Percentiles rank a stretch among this genome's conserved stretches.
Conservation (phyloP, 73 alveolate species). For the Tetrahymena elliotti region DNA sequence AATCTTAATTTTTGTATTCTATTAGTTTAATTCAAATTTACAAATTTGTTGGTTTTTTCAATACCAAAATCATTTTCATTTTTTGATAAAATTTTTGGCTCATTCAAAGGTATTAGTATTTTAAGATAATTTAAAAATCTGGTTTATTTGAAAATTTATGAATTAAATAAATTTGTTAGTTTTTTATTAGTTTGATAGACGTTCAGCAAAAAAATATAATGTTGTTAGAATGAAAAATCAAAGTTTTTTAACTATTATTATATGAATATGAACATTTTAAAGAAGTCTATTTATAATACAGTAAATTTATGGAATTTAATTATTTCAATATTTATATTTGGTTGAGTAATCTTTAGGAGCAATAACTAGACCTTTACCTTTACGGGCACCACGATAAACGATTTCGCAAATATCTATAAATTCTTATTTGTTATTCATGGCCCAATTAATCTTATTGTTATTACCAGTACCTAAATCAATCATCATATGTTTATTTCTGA, state of each 20-base stretch:
- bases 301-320: neutral
- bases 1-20: too few relatives aligned
- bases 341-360: constrained; percentile 88
- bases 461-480: constrained; percentile 98
- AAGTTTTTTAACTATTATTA: too few relatives aligned
- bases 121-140: too few relatives aligned
- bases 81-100: too few relatives aligned
- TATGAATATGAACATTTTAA: neutral
- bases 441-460: constrained; percentile 97
- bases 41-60: too few relatives aligned
- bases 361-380: constrained; percentile 94
- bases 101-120: too few relatives aligned
- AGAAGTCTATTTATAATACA: neutral
- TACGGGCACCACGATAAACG: constrained; percentile 92
- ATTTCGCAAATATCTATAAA: constrained; percentile 87
- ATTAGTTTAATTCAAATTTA: too few relatives aligned
- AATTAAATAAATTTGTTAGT: too few relatives aligned
- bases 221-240: neutral
- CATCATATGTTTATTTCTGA: constrained; percentile 98
- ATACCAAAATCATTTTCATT: too few relatives aligned
- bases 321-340: constrained; percentile 63
- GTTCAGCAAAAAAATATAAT: neutral
- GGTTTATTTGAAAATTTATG: too few relatives aligned
- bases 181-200: neutral
- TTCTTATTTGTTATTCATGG: constrained; percentile 95